These are phyloP conservation scores for Fusarium sp. DNA, from an alignment of 2,329 filamentous ascomycete species.

Conservation along the genomic window DNA sequence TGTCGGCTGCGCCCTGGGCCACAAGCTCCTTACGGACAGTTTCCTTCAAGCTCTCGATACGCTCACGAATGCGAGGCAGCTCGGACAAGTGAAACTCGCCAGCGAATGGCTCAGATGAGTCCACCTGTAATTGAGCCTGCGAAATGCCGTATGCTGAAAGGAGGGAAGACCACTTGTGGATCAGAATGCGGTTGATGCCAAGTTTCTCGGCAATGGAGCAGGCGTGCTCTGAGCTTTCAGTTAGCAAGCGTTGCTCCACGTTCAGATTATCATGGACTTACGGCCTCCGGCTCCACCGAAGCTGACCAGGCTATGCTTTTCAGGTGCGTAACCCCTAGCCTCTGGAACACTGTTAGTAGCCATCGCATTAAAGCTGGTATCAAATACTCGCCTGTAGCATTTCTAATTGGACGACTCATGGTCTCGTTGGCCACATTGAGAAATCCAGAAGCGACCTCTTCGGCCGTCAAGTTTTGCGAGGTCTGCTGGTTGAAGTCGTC, in stretches of 20 bases:
- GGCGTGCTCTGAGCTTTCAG: slow-evolving; percentile 57
- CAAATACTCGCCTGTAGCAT: slow-evolving; percentile 61
- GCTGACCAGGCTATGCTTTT: slow-evolving; percentile 52
- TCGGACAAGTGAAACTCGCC: slow-evolving; percentile 32
- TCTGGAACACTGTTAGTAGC: slow-evolving; percentile 56
- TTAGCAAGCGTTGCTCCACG: too few species aligned
- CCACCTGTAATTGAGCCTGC: slow-evolving; percentile 57
- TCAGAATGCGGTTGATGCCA: slow-evolving; percentile 58
- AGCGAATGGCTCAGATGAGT: slow-evolving; percentile 54
- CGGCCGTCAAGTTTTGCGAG: slow-evolving; percentile 49
- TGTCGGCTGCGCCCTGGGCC: slow-evolving; percentile 58
- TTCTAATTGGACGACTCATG: slow-evolving; percentile 83
- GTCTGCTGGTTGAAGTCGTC: slow-evolving; percentile 58
- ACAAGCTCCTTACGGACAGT: slow-evolving; percentile 57
- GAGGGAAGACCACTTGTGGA: slow-evolving; percentile 60
- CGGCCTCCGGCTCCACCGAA: slow-evolving; percentile 80
- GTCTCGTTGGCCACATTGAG: slow-evolving; percentile 83
- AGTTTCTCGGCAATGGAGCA: slow-evolving; percentile 59
- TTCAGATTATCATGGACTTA: too few species aligned
- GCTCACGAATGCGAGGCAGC: slow-evolving; percentile 31
- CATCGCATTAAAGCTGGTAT: too few species aligned
- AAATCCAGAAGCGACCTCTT: slow-evolving; percentile 76
- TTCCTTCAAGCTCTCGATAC: slow-evolving; percentile 47
- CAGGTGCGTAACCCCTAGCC: slow-evolving; percentile 60
- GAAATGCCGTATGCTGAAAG: slow-evolving; percentile 63